These are phyloP conservation scores for Tolypocladium tropicale DNA, from an alignment of 2,329 filamentous ascomycete species.

Conservation along the genomic window DNA sequence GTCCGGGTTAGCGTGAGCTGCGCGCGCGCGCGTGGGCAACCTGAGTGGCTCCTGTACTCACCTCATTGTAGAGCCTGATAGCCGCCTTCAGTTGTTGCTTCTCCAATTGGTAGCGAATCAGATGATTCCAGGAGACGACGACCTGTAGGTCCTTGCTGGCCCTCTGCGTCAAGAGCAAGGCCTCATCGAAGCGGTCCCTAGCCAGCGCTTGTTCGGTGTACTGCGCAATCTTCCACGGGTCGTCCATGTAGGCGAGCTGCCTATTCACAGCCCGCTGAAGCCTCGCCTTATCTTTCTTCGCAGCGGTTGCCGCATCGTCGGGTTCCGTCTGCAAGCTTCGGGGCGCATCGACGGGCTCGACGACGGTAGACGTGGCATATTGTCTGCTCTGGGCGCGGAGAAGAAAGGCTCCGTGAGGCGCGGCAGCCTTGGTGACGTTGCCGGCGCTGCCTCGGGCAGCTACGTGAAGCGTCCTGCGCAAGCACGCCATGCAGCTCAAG, in stretches of 20 bases:
- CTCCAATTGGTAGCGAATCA: slow-evolving; percentile 62
- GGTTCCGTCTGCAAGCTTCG: slow-evolving; percentile 10
- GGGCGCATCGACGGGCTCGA: slow-evolving; percentile 11
- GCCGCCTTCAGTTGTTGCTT: slow-evolving; percentile 51
- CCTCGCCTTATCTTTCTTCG: slow-evolving; percentile 14
- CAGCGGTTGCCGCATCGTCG: slow-evolving; percentile 2
- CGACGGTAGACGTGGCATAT: slow-evolving; percentile 7
- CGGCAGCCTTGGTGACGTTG: not conserved
- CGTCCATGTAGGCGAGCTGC: slow-evolving; percentile 53
- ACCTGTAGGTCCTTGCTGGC: slow-evolving; percentile 57
- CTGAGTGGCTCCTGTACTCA: slow-evolving; percentile 22
- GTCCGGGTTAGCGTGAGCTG: not conserved
- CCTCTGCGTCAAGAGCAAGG: slow-evolving; percentile 54
- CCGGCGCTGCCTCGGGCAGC: slow-evolving; percentile 2
- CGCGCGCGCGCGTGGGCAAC: not conserved
- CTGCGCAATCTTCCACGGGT: slow-evolving; percentile 63
- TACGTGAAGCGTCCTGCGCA: slow-evolving; percentile 14
- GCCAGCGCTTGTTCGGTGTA: slow-evolving; percentile 53
- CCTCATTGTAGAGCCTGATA: slow-evolving; percentile 82
- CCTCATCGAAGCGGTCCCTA: slow-evolving; percentile 53
- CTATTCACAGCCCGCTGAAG: slow-evolving; percentile 32
- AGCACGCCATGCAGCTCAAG: slow-evolving; percentile 15
- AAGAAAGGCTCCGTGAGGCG: slow-evolving; percentile 4
- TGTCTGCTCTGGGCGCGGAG: slow-evolving; percentile 6
- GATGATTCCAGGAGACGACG: slow-evolving; percentile 77